Base-by-base conservation (phyloP, 345 rosid genomes). In the Hibiscus trionum region DNA sequence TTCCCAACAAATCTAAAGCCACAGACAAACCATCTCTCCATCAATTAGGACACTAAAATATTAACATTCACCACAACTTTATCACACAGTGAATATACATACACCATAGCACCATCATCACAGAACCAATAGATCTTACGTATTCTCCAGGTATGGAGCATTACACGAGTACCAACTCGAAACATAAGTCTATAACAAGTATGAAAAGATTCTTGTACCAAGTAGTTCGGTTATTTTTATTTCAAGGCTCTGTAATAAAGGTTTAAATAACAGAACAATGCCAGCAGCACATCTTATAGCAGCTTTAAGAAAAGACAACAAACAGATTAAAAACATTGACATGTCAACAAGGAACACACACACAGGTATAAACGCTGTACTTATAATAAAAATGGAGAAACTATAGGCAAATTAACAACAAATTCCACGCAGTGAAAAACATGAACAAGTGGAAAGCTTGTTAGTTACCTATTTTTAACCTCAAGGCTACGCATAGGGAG, bases 401-500 rank as follows among this genome's bases (percentile, higher is more conserved):
- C 11, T 39, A 46, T 46, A 11, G 50, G 50, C 50, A 11, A 46
- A 46, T 2, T 46, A 49, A 49, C 55, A 49, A 49, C 55, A 49
- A 14, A 49, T 49, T 49, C 1, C n/a, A 12, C 55, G 6, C 55
- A 49, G 55, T 0, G 55, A 14, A 46, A 46, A 49, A 49, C 55
- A 49, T 16, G 17, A 49, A 49, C 55, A 0, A 49, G 55, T 50
- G 55, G 17, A 0, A 3, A 50, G 17, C 16, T 16, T 50, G 4
- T 50, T 15, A 15, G 17, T 50, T 14, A 88, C 93, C 88, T 87
- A 82, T 87, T 88, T 73, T 86, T 83, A 31, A 84, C 88, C 80
- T 90, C 94, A 65, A 84, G 82, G 73, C 90, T 88, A 27, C 94
- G 91, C 94, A 80, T 87, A 5, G 94, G 97, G 55, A 88, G 91